Conservation (phyloP, 208 protist genomes). For the Tritrichomonas foetus region DNA sequence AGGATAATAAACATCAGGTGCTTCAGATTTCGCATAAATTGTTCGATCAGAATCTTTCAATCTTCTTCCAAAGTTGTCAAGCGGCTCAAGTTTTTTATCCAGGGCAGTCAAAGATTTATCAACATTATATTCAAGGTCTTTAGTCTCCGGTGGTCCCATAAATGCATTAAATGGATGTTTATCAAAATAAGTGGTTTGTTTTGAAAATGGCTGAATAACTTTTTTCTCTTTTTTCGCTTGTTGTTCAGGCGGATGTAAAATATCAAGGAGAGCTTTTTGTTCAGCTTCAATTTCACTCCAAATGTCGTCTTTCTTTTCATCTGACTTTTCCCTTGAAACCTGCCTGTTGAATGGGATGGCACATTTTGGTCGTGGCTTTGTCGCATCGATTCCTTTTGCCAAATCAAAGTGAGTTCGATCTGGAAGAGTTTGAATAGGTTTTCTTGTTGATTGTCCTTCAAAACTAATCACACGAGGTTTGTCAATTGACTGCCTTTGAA, state of each 20-base stretch:
- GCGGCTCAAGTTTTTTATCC: background rate
- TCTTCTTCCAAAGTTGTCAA: background rate
- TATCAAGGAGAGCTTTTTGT: background rate
- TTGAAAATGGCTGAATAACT: too few relatives aligned
- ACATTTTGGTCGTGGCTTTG: background rate
- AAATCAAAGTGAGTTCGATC: background rate
- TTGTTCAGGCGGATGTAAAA: too few relatives aligned
- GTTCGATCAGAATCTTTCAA: background rate
- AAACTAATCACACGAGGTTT: background rate
- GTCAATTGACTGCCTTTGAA: background rate
- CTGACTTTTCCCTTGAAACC: background rate
- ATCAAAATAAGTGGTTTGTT: too few relatives aligned
- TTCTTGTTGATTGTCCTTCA: background rate
- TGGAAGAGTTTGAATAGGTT: background rate
- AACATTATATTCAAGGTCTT: background rate
- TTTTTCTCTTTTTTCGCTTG: too few relatives aligned
- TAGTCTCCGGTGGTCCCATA: background rate
- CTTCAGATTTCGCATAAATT: background rate
- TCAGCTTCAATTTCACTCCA: slow-evolving; percentile 5
- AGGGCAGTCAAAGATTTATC: background rate
- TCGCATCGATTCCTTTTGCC: background rate
- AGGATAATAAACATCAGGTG: background rate
- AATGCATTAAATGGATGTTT: background rate
- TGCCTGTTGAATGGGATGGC: background rate
- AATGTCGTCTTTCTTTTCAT: background rate